A percentile compares a stretch with the other conserved stretches of the same genome.
Evolutionary conservation across 176 grass and related monocot species (phyloP).

Genomic region (Chrysopogon serrulatus): DNA sequence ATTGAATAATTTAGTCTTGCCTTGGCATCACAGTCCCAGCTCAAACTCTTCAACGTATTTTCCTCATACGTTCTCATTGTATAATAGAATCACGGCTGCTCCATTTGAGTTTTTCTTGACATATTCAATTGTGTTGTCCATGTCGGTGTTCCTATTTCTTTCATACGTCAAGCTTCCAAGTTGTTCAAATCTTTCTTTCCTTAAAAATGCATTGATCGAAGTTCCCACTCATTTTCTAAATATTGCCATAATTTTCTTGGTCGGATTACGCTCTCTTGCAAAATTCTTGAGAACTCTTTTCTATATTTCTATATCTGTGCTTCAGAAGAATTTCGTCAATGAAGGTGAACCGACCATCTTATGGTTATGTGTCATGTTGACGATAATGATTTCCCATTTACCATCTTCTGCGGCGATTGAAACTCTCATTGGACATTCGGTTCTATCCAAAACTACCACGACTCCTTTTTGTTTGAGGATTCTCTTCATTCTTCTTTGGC

Average conservation of each 20-base stretch:
- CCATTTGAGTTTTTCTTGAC: not conserved
- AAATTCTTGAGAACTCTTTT: not conserved
- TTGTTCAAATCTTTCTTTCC: too few species aligned
- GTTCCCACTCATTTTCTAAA: too few species aligned
- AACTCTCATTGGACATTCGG: too few species aligned
- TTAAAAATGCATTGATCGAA: too few species aligned
- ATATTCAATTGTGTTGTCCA: not conserved
- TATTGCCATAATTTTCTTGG: not conserved
- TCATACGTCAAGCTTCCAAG: too few species aligned
- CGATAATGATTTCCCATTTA: too few species aligned
- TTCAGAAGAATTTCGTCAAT: not conserved
- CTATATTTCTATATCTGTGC: not conserved
- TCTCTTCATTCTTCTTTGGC: too few species aligned
- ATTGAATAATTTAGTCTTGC: not conserved
- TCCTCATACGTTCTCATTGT: not conserved
- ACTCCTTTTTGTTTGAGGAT: too few species aligned
- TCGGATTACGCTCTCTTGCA: not conserved
- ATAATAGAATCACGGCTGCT: not conserved
- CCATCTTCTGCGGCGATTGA: too few species aligned
- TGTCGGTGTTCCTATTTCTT: not conserved
- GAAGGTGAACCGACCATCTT: too few species aligned
- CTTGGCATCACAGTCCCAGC: not conserved
- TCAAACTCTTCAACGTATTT: not conserved
- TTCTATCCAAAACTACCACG: too few species aligned
- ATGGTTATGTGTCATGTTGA: too few species aligned